Evolutionary conservation across 192 early-diverging fungal species (phyloP).

Genomic region (Rhizophagus sp.): DNA sequence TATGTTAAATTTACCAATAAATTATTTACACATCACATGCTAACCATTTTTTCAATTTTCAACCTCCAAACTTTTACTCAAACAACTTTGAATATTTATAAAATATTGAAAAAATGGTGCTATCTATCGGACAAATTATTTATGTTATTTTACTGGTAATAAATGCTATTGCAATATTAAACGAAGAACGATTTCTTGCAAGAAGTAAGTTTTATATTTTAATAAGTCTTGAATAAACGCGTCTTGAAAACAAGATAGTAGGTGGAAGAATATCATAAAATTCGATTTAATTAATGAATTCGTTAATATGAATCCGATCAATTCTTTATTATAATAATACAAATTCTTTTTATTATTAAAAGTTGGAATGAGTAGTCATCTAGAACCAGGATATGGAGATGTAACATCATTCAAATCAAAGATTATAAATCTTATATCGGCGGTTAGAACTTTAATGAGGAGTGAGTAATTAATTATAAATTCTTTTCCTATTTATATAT

Average conservation of each 20-base stretch:
- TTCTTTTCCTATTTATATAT: neutral
- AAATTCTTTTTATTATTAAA: constrained; percentile 55
- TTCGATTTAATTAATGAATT: no score
- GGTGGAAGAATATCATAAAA: no score
- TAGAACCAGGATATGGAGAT: constrained; percentile 32
- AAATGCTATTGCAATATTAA: constrained; percentile 84
- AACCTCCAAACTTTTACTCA: neutral
- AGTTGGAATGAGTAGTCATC: constrained; percentile 36
- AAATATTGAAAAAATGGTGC: constrained; percentile 34
- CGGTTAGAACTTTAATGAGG: constrained; percentile 82
- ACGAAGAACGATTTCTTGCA: constrained; percentile 88
- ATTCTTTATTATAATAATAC: neutral
- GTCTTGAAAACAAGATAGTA: no score
- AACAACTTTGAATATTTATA: neutral
- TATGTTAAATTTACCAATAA: neutral
- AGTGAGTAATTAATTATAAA: constrained; percentile 49
- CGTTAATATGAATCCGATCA: no score
- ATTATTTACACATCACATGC: neutral
- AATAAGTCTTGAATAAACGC: neutral
- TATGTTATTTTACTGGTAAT: constrained; percentile 76
- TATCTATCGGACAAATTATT: constrained; percentile 73
- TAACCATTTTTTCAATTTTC: neutral
- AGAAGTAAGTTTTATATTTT: constrained; percentile 63
- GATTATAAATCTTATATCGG: constrained; percentile 83
- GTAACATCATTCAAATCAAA: constrained; percentile 70